Conservation (phyloP, 352 stramenopile species). For the Phytophthora syringae region DNA sequence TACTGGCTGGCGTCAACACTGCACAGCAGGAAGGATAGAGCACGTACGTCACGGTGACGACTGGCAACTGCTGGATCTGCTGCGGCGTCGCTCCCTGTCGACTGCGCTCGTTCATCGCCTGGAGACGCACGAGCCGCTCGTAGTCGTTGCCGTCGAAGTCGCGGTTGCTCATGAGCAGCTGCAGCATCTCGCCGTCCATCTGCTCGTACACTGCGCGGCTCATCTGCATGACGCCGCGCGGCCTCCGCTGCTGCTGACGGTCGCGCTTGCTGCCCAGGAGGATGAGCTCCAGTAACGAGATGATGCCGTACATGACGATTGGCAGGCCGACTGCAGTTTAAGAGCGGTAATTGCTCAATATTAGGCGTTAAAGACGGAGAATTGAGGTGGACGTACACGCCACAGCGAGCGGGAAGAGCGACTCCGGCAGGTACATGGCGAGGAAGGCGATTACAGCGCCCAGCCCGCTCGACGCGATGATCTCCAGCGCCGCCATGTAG, state of each 20-base stretch:
- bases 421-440: constrained; percentile 27
- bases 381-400: constrained; percentile 27
- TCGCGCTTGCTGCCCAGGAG: constrained; percentile 36
- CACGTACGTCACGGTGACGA: constrained; percentile 70
- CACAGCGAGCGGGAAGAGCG: constrained; percentile 32
- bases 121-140: constrained; percentile 70
- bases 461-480: constrained; percentile 16
- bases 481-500: constrained; percentile 21
- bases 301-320: constrained; percentile 57
- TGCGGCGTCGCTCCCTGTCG: constrained; percentile 52
- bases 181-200: constrained; percentile 64
- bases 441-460: constrained; percentile 26
- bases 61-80: constrained; percentile 69
- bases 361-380: neutral
- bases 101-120: constrained; percentile 63
- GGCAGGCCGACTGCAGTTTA: constrained; percentile 47
- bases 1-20: neutral
- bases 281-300: constrained; percentile 53
- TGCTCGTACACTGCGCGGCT: constrained; percentile 73
- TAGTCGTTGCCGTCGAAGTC: constrained; percentile 82
- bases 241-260: constrained; percentile 12
- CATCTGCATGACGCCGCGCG: constrained; percentile 56
- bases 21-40: neutral
- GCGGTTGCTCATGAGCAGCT: constrained; percentile 68
- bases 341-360: constrained; percentile 1